phyloP scores from a whole-genome alignment of 352 stramenopile species.

The Phytophthora capsici region DNA sequence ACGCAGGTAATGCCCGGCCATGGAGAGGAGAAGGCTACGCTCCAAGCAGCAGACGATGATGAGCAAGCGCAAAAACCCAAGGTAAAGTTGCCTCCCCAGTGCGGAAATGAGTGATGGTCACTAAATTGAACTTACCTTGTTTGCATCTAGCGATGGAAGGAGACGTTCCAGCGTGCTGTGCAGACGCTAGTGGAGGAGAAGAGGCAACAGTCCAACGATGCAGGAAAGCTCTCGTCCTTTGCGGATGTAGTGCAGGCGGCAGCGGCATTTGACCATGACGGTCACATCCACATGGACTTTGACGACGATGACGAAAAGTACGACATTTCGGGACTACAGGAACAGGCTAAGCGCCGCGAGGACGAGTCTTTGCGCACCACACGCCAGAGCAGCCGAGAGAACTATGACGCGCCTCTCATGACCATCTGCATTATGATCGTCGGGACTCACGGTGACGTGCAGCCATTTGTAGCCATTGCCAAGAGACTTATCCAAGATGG shows the following conservation, averaged over 20 bases:
- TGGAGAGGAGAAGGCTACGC: background rate
- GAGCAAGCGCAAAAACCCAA: conserved; percentile 18
- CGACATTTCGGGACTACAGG: conserved; percentile 46
- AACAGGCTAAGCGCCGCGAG: conserved; percentile 31
- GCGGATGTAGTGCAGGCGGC: conserved; percentile 55
- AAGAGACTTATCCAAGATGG: conserved; percentile 83
- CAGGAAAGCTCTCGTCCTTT: conserved; percentile 30
- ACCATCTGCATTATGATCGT: conserved; percentile 92
- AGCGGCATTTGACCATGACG: conserved; percentile 51
- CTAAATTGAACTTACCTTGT: conserved; percentile 6
- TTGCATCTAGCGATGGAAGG: conserved; percentile 41
- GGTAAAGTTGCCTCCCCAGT: conserved; percentile 14
- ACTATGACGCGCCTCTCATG: conserved; percentile 52
- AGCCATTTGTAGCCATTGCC: conserved; percentile 88
- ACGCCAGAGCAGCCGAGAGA: conserved; percentile 21
- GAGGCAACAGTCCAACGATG: conserved; percentile 11
- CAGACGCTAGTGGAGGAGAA: conserved; percentile 33
- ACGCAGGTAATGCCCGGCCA: background rate
- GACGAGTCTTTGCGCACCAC: conserved; percentile 23
- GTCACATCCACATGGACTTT: conserved; percentile 62
- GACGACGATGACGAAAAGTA: conserved; percentile 52
- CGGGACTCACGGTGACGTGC: conserved; percentile 87
- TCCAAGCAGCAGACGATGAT: background rate
- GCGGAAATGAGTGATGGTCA: conserved; percentile 31
- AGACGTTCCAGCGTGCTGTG: conserved; percentile 24